phyloP scores from a whole-genome alignment of 257 asterid species.

The Orobanche coerulescens region DNA sequence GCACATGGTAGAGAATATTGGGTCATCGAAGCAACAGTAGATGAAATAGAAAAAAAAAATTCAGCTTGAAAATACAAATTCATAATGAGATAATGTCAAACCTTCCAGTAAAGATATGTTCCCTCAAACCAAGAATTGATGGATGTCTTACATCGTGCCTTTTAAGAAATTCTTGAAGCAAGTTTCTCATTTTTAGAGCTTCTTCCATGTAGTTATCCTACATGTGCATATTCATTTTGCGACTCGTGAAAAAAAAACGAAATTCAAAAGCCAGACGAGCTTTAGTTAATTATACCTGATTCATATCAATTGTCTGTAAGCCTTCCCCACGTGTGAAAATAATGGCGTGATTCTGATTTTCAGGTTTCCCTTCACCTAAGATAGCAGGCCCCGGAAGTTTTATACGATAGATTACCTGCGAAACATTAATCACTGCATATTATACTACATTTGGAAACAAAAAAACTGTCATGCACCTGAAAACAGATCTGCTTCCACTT shows the following conservation, averaged over 20 bases:
- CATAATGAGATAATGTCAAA: slow-evolving; percentile 1
- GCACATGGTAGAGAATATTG: neutral
- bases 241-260: neutral
- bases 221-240: slow-evolving; percentile 13
- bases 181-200: slow-evolving; percentile 57
- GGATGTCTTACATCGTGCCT: slow-evolving; percentile 49
- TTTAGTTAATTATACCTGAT: slow-evolving; percentile 45
- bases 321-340: slow-evolving; percentile 86
- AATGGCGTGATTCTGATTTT: slow-evolving; percentile 88
- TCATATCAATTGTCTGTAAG: slow-evolving; percentile 89
- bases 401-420: slow-evolving; percentile 79
- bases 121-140: slow-evolving; percentile 56
- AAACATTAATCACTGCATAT: neutral
- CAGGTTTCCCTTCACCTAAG: slow-evolving; percentile 90
- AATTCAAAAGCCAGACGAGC: neutral
- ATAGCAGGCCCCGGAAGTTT: slow-evolving; percentile 87
- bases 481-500: neutral
- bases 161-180: slow-evolving; percentile 49
- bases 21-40: neutral
- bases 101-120: slow-evolving; percentile 67
- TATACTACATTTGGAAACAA: slow-evolving; percentile 24
- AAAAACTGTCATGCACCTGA: neutral
- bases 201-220: slow-evolving; percentile 65
- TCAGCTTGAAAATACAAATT: neutral
- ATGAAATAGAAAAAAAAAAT: neutral